These are phyloP conservation scores for Mucor ambiguus DNA, from an alignment of 371 early-diverging fungal species.

Conservation along the genomic window DNA sequence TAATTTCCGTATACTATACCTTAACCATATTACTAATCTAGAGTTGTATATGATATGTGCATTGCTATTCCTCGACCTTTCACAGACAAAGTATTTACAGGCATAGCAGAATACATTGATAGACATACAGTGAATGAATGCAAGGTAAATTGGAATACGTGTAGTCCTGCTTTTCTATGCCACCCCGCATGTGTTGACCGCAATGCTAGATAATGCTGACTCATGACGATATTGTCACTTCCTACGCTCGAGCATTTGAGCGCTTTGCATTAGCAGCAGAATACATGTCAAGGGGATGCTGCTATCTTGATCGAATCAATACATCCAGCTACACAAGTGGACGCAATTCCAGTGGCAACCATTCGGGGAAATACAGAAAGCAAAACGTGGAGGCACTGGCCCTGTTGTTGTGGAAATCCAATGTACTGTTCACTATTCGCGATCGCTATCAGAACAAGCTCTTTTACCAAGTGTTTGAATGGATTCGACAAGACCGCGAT, in stretches of 20 bases:
- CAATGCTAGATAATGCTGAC: conserved; percentile 52
- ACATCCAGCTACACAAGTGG: conserved; percentile 31
- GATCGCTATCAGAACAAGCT: conserved; percentile 65
- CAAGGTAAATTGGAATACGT: conserved; percentile 43
- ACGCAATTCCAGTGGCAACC: conserved; percentile 41
- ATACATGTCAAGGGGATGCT: conserved; percentile 70
- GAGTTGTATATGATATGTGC: conserved; percentile 64
- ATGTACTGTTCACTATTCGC: conserved; percentile 66
- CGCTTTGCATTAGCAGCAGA: conserved; percentile 66
- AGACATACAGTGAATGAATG: conserved; percentile 57
- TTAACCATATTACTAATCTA: conserved; percentile 14
- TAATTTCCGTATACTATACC: conserved; percentile 6
- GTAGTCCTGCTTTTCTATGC: neutral
- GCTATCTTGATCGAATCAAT: conserved; percentile 73
- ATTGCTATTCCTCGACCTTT: conserved; percentile 76
- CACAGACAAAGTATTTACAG: conserved; percentile 69
- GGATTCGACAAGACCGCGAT: conserved; percentile 72
- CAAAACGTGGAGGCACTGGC: conserved; percentile 77
- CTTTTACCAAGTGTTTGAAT: conserved; percentile 70
- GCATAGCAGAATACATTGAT: conserved; percentile 70
- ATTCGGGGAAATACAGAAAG: conserved; percentile 57
- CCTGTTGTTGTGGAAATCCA: conserved; percentile 73
- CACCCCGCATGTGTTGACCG: neutral
- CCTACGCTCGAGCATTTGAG: conserved; percentile 77
- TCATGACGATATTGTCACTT: conserved; percentile 70